Conservation (phyloP, 179 eudicot genomes). For the Silene vulgaris region DNA sequence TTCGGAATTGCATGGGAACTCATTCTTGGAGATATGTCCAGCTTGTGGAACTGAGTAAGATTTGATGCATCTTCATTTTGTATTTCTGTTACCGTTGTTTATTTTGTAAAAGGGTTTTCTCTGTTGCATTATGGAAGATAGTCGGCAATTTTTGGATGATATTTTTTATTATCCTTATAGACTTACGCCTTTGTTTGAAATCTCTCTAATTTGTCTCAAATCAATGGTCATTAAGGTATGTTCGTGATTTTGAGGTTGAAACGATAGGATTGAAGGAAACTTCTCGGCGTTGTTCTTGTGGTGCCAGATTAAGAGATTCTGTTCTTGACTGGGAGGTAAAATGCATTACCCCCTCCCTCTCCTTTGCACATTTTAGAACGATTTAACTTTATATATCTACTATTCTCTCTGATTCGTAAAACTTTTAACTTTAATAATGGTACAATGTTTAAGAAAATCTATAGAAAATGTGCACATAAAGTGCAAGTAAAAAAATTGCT, state of each 20-base stretch:
- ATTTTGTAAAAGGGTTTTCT: constrained; percentile 5
- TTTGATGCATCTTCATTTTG: constrained; percentile 17
- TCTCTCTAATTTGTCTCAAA: constrained; percentile 13
- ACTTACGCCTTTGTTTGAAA: constrained; percentile 2
- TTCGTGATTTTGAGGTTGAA: constrained; percentile 94
- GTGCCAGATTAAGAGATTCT: constrained; percentile 69
- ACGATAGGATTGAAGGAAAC: constrained; percentile 94
- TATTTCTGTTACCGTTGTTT: constrained; percentile 11
- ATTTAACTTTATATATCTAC: background rate
- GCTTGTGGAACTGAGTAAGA: constrained; percentile 92
- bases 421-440: background rate
- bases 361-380: background rate
- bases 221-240: constrained; percentile 46
- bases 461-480: background rate
- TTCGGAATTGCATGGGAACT: constrained; percentile 88
- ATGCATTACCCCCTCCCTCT: background rate
- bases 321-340: constrained; percentile 99
- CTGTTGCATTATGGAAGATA: constrained; percentile 7
- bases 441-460: background rate
- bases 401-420: background rate
- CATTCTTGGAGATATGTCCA: constrained; percentile 81
- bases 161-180: background rate
- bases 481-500: background rate
- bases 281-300: constrained; percentile 73
- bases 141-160: constrained; percentile 2